phyloP scores from a whole-genome alignment of 176 grass and related monocot genomes.

The Carex myosuroides region DNA sequence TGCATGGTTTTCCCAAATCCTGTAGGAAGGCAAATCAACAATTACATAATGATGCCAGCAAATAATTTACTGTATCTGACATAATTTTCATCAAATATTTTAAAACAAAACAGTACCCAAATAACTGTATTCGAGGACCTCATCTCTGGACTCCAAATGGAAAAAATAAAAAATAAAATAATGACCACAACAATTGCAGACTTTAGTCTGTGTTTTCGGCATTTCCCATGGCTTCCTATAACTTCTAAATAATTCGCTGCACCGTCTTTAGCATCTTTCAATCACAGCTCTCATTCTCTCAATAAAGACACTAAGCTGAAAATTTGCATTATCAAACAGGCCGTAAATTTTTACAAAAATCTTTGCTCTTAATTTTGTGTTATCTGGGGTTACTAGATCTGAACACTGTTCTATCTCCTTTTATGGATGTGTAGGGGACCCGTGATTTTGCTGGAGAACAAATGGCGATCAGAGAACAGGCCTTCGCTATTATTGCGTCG shows the following conservation, averaged over 20 bases:
- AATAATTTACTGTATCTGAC: background rate
- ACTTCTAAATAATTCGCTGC: background rate
- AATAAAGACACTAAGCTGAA: background rate
- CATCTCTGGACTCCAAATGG: background rate
- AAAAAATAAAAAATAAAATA: too few species aligned
- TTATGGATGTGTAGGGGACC: constrained; percentile 51
- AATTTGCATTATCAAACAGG: background rate
- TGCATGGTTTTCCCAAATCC: background rate
- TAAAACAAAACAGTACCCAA: background rate
- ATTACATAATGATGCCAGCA: too few species aligned
- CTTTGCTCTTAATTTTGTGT: background rate
- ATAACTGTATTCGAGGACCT: background rate
- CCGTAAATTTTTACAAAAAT: background rate
- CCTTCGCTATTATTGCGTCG: constrained; percentile 79
- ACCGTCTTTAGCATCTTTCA: background rate
- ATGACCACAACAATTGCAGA: background rate
- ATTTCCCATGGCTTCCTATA: background rate
- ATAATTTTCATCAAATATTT: background rate
- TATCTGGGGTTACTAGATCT: background rate
- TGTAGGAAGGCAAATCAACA: background rate
- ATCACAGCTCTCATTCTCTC: background rate
- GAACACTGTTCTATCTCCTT: background rate
- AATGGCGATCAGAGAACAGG: constrained; percentile 91
- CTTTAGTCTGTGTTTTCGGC: background rate
- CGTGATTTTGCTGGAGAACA: constrained; percentile 92